A percentile compares a stretch with the other conserved stretches of the same genome.
These are phyloP conservation scores for Physaria fendleri DNA, from an alignment of 345 rosid genomes.

Conservation along the genomic window DNA sequence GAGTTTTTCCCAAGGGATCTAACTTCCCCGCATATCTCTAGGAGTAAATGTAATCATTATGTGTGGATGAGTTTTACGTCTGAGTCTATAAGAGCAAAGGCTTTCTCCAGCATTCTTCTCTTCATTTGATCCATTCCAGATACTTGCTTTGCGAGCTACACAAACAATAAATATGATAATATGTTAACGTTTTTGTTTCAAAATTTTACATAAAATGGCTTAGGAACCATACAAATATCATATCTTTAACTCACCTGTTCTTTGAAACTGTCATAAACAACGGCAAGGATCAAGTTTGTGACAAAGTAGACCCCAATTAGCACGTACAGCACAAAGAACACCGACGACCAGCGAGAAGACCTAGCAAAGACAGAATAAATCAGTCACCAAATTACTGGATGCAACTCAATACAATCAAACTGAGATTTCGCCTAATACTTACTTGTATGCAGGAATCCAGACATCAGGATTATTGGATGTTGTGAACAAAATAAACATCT, in stretches of 20 bases:
- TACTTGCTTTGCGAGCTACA: conserved; percentile 88
- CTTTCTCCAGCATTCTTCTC: conserved; percentile 59
- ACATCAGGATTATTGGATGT: conserved; percentile 99
- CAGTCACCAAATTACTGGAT: conserved; percentile 5
- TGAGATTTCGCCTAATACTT: conserved; percentile 34
- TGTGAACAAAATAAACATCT: conserved; percentile 87
- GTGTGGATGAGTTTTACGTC: conserved; percentile 49
- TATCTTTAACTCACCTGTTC: conserved; percentile 50
- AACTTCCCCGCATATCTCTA: conserved; percentile 3
- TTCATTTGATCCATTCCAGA: conserved; percentile 66
- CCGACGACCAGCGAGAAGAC: conserved; percentile 80
- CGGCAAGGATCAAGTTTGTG: conserved; percentile 97
- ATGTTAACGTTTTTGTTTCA: neutral
- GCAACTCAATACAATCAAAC: conserved; percentile 10
- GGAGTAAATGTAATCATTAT: neutral
- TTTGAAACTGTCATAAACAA: conserved; percentile 93
- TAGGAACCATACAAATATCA: conserved; percentile 6
- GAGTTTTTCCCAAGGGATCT: neutral
- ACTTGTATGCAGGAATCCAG: conserved; percentile 98
- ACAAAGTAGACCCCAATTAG: conserved; percentile 92
- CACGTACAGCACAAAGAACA: conserved; percentile 76
- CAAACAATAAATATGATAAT: conserved; percentile 8
- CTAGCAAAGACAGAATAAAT: conserved; percentile 39
- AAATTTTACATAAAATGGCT: neutral
- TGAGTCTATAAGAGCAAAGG: conserved; percentile 73